Conservation (phyloP, 208 protist genomes). For the Wallacemonas sp. region DNA sequence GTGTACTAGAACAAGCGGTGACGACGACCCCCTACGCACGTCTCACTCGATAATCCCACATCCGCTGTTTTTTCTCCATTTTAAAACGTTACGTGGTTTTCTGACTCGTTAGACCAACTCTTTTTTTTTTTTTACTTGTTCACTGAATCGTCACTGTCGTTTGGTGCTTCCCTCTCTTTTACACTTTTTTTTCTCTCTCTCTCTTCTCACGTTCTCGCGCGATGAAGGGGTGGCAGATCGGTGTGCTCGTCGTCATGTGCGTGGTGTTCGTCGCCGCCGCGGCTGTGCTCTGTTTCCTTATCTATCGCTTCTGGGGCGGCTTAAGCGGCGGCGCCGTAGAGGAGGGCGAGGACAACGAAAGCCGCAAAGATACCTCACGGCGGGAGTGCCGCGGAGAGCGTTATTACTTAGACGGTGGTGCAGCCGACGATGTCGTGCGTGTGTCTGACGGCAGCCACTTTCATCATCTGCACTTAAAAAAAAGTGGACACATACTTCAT, state of each 20-base stretch:
- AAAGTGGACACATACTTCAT: conserved; percentile 29
- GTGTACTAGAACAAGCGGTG: no score
- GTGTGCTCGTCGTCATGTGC: conserved; percentile 50
- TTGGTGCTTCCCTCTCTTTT: background rate
- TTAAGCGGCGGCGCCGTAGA: background rate
- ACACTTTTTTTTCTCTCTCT: conserved; percentile 1
- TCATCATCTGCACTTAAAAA: background rate
- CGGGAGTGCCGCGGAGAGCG: background rate
- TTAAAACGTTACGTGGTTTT: background rate
- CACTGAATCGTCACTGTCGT: no score
- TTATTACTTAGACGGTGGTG: background rate
- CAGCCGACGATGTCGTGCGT: background rate
- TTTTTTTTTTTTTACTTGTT: conserved; percentile 3
- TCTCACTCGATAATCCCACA: no score
- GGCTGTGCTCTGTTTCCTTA: conserved; percentile 30
- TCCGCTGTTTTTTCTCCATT: background rate
- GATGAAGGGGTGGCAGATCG: conserved; percentile 58
- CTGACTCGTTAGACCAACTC: background rate
- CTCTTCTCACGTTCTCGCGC: background rate
- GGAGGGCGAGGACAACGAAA: background rate
- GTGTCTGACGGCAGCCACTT: conserved; percentile 1
- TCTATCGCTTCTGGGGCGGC: conserved; percentile 32
- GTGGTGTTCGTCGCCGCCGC: conserved; percentile 44
- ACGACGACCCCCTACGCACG: no score
- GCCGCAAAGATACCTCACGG: no score